These are phyloP conservation scores for Cordyceps pruinosa DNA, from an alignment of 2,329 filamentous ascomycete species.

Conservation along the genomic window DNA sequence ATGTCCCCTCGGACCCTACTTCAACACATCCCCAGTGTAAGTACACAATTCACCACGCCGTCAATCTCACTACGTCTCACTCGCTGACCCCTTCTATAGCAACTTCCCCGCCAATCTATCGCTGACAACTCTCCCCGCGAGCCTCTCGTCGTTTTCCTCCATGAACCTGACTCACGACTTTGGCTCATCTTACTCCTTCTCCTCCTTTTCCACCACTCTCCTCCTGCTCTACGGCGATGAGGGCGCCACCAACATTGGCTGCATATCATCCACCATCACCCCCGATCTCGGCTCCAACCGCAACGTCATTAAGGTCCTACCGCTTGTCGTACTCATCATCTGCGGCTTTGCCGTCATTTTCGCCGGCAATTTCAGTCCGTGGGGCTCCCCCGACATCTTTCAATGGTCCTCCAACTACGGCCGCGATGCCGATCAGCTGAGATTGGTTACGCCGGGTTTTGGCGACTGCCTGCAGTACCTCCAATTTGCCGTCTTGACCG, in stretches of 20 bases:
- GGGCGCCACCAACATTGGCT: conserved; percentile 60
- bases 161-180: conserved; percentile 71
- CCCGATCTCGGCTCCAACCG: conserved; percentile 69
- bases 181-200: conserved; percentile 76
- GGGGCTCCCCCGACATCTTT: conserved; percentile 86
- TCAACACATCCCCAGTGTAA: conserved; percentile 41
- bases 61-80: conserved; percentile 7
- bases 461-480: conserved; percentile 96
- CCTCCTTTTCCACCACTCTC: conserved; percentile 70
- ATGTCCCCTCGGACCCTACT: conserved; percentile 73
- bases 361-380: conserved; percentile 84
- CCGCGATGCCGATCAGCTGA: conserved; percentile 81
- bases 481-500: conserved; percentile 83
- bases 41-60: conserved; percentile 16
- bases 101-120: conserved; percentile 24
- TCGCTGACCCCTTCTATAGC: conserved; percentile 20
- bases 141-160: conserved; percentile 49
- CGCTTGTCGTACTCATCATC: conserved; percentile 68
- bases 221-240: conserved; percentile 68
- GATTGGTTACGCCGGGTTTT: conserved; percentile 91
- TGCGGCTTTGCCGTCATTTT: conserved; percentile 77
- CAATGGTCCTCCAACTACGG: conserved; percentile 98
- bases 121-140: conserved; percentile 43
- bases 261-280: conserved; percentile 74
- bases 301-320: conserved; percentile 67